Percentiles rank a stretch among this genome's conserved stretches.
phyloP scores from a whole-genome alignment of 352 stramenopile genomes.

The Globisporangium iwayamae region DNA sequence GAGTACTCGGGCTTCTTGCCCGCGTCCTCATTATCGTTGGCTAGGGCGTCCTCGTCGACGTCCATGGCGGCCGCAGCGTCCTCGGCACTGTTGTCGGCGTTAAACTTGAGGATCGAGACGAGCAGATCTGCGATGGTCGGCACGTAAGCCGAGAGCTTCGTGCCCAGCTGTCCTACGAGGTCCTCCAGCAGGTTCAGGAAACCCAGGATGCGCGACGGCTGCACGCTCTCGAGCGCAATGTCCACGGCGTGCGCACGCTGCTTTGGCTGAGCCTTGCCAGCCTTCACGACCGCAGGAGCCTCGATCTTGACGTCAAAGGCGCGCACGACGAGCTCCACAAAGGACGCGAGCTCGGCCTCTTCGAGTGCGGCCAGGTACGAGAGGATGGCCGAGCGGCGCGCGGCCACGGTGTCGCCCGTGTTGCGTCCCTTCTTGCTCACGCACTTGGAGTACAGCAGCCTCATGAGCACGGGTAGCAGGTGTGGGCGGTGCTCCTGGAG shows the following conservation, averaged over 20 bases:
- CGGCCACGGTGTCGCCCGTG: conserved; percentile 78
- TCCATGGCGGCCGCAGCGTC: conserved; percentile 20
- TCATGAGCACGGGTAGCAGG: conserved; percentile 84
- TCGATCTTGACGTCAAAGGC: conserved; percentile 74
- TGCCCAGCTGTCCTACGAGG: conserved; percentile 81
- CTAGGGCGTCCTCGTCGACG: conserved; percentile 20
- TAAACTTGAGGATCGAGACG: conserved; percentile 65
- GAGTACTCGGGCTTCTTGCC: conserved; percentile 25
- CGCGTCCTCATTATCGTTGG: conserved; percentile 19
- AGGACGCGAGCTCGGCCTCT: conserved; percentile 68
- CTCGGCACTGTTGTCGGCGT: conserved; percentile 20
- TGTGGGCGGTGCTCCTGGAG: conserved; percentile 73
- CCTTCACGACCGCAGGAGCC: background rate
- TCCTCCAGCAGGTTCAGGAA: conserved; percentile 91
- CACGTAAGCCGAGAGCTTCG: conserved; percentile 82
- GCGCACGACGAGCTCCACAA: conserved; percentile 87
- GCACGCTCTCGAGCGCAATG: conserved; percentile 49
- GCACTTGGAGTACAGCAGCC: conserved; percentile 90
- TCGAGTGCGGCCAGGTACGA: conserved; percentile 85
- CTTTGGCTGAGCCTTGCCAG: background rate
- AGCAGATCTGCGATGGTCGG: conserved; percentile 72
- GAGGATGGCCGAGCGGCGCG: conserved; percentile 86
- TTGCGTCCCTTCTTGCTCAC: conserved; percentile 84
- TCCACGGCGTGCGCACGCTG: conserved; percentile 1
- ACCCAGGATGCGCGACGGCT: conserved; percentile 75